These are phyloP conservation scores for Penicillium sp. DNA, from an alignment of 2,329 filamentous ascomycete species.

Conservation along the genomic window DNA sequence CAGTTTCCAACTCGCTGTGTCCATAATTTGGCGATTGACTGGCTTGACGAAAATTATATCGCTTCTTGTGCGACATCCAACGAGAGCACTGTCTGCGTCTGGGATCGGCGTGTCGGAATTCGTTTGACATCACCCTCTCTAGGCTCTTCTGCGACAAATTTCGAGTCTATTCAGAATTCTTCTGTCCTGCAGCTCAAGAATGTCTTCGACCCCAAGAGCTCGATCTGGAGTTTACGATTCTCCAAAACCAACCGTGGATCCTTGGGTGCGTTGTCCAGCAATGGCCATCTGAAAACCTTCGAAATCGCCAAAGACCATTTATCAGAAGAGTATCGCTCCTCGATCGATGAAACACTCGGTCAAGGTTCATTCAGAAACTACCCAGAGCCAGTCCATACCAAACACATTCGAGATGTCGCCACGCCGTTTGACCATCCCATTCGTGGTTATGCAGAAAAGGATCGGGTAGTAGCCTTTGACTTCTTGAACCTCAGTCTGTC, in stretches of 20 bases:
- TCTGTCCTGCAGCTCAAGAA: slow-evolving; percentile 61
- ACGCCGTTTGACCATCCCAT: slow-evolving; percentile 49
- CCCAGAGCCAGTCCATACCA: slow-evolving; percentile 48
- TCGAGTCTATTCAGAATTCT: slow-evolving; percentile 41
- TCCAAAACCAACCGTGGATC: slow-evolving; percentile 59
- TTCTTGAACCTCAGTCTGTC: slow-evolving; percentile 54
- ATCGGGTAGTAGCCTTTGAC: slow-evolving; percentile 61
- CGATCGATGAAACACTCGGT: slow-evolving; percentile 43
- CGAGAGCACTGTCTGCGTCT: slow-evolving; percentile 61
- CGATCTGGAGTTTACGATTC: slow-evolving; percentile 64
- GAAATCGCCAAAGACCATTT: slow-evolving; percentile 55
- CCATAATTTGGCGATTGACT: slow-evolving; percentile 65
- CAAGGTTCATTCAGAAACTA: slow-evolving; percentile 42
- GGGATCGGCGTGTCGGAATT: slow-evolving; percentile 58
- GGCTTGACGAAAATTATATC: slow-evolving; percentile 65
- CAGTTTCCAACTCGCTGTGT: slow-evolving; percentile 60
- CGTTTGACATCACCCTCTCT: slow-evolving; percentile 39
- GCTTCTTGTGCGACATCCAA: slow-evolving; percentile 57
- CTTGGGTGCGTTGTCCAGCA: slow-evolving; percentile 60
- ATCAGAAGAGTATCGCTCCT: slow-evolving; percentile 39
- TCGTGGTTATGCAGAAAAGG: slow-evolving; percentile 46
- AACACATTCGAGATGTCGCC: slow-evolving; percentile 46
- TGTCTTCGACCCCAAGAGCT: slow-evolving; percentile 52
- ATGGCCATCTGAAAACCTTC: slow-evolving; percentile 59
- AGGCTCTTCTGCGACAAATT: slow-evolving; percentile 27